Evolutionary conservation across 805 yeast species (phyloP).

Genomic region (Pichia manshurica): DNA sequence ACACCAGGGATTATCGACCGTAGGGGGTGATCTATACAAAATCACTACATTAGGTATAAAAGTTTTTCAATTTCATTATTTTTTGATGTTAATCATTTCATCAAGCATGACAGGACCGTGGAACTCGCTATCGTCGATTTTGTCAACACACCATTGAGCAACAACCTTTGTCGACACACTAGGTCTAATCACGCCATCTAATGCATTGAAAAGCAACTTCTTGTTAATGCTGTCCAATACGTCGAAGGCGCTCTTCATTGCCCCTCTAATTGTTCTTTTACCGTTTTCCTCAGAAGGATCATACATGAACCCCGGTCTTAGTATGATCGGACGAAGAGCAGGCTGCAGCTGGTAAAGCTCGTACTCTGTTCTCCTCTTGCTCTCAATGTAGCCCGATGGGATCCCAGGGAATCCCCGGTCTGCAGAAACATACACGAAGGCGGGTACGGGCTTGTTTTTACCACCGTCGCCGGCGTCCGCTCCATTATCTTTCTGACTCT

Average conservation of each 20-base stretch:
- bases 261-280: slow-evolving; percentile 29
- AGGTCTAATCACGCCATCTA: slow-evolving; percentile 52
- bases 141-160: slow-evolving; percentile 51
- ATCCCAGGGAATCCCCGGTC: slow-evolving; percentile 63
- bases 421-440: slow-evolving; percentile 77
- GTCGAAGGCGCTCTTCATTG: slow-evolving; percentile 39
- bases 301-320: slow-evolving; percentile 83
- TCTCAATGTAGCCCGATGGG: slow-evolving; percentile 64
- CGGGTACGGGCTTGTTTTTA: slow-evolving; percentile 15
- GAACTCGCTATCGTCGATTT: slow-evolving; percentile 43
- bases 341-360: slow-evolving; percentile 38
- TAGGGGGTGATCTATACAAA: no score
- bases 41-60: no score
- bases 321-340: slow-evolving; percentile 52
- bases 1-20: no score
- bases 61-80: background rate
- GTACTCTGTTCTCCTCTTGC: slow-evolving; percentile 74
- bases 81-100: slow-evolving; percentile 31
- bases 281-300: slow-evolving; percentile 38
- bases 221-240: slow-evolving; percentile 41
- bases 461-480: no score
- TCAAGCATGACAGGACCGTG: slow-evolving; percentile 57
- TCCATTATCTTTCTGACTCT: slow-evolving; percentile 12
- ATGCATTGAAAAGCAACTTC: slow-evolving; percentile 34
- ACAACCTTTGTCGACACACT: slow-evolving; percentile 64